Evolutionary conservation across 768 basidiomycete species (phyloP), one percentile per base, ranked within the genome.

Genomic region (Coprinopsis strossmayeri): DNA sequence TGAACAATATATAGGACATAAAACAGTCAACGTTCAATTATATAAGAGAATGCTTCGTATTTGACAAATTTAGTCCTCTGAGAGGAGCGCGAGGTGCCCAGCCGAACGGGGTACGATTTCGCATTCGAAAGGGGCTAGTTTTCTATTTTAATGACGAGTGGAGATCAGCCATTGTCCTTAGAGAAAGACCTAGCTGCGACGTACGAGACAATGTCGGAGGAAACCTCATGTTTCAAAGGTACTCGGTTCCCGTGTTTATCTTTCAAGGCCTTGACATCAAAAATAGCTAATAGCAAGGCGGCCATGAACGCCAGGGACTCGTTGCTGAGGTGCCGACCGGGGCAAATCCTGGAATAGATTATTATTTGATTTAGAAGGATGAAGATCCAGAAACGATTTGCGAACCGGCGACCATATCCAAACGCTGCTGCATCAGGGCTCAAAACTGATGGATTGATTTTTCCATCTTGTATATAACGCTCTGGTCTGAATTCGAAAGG

Each of bases 401-500:
- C 28, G 3, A 2, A 58, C 57, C 57, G 48, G 28, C 57, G 35
- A 34, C 59, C 59, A 41, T 50, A 58, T 13, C 59, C 59, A 44
- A 58, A 60, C 2, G 51, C 52, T 5, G 17, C 25, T 9, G 45
- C 23, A 3, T 45, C 43, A 2, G 54, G 54, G 9, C 53, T 49
- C 27, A 39, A 45, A 12, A 51, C 41, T 12, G 45, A 35, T 11
- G 15, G 32, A 18, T 23, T 24, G 13, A 46, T 41, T 9, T 26
- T 35, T 3, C 51, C 52, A 3, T 55, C 50, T 20, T 51, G 53
- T 26, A 66, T 23, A 41, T 61, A 65, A 25, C 68, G 55, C 11
- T 59, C 59, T 1, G 65, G 58, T 9, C 58, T 51, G 51, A 70
- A 70, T 10, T 43, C 49, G 11, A 64, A 50, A 1, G 68, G 68